phyloP scores from a whole-genome alignment of 768 basidiomycete genomes.

The Phlebiopsis flavidoalba region DNA sequence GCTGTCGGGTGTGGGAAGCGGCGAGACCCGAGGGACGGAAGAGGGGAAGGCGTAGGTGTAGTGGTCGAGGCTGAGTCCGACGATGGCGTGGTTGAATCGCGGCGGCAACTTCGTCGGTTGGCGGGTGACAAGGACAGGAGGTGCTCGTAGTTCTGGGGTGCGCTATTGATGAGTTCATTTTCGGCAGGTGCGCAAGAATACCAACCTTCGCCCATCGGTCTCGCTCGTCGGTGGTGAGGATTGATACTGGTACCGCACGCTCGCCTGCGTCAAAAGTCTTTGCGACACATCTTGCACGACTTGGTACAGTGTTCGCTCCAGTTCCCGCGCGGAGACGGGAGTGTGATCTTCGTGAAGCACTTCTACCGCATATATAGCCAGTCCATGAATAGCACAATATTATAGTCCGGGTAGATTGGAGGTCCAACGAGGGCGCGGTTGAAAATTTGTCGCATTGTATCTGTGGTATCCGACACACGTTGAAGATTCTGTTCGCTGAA shows the following conservation, averaged over 20 bases:
- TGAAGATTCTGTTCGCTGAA: slow-evolving; percentile 61
- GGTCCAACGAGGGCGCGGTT: slow-evolving; percentile 36
- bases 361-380: slow-evolving; percentile 77
- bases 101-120: slow-evolving; percentile 57
- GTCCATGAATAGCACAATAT: slow-evolving; percentile 68
- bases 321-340: slow-evolving; percentile 28
- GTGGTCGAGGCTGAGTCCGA: slow-evolving; percentile 79
- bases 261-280: slow-evolving; percentile 50
- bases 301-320: slow-evolving; percentile 42
- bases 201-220: slow-evolving; percentile 78
- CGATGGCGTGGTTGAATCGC: slow-evolving; percentile 69
- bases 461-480: slow-evolving; percentile 71
- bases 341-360: slow-evolving; percentile 44
- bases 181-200: neutral
- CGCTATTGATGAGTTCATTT: neutral
- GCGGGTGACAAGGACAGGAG: slow-evolving; percentile 60
- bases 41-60: slow-evolving; percentile 30
- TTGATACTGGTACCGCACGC: slow-evolving; percentile 54
- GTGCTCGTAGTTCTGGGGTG: slow-evolving; percentile 62
- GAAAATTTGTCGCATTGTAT: slow-evolving; percentile 60
- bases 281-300: slow-evolving; percentile 53
- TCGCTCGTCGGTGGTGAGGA: slow-evolving; percentile 74
- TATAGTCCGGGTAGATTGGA: slow-evolving; percentile 51
- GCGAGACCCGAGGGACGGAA: neutral
- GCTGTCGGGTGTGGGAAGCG: slow-evolving; percentile 17